Conservation (phyloP, 495 filamentous ascomycete species). For the Achaetomiella virescens region DNA sequence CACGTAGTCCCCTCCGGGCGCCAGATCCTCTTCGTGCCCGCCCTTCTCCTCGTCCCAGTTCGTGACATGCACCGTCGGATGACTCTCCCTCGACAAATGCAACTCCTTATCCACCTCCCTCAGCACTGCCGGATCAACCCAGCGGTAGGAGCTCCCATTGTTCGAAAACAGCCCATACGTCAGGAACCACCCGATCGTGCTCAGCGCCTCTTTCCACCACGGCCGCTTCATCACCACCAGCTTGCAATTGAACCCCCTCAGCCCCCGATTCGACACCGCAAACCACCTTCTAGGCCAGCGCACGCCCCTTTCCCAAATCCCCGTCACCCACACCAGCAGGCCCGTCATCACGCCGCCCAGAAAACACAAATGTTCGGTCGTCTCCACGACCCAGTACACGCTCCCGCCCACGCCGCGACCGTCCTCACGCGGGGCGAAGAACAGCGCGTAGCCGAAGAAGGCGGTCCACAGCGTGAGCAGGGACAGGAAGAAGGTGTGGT, state of each 20-base stretch:
- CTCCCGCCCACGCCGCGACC: constrained; percentile 83
- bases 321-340: constrained; percentile 83
- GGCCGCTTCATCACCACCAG: constrained; percentile 79
- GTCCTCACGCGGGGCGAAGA: constrained; percentile 84
- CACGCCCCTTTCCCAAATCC: constrained; percentile 90
- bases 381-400: constrained; percentile 92
- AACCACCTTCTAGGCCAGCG: constrained; percentile 93
- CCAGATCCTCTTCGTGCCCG: constrained; percentile 77
- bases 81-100: constrained; percentile 32
- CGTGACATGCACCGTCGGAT: constrained; percentile 38
- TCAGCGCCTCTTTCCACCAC: constrained; percentile 71
- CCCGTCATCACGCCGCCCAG: constrained; percentile 79
- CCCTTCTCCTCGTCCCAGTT: constrained; percentile 42
- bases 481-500: constrained; percentile 90
- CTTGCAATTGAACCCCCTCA: constrained; percentile 91
- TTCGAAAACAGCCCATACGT: constrained; percentile 66
- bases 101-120: constrained; percentile 47
- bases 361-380: constrained; percentile 78
- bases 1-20: constrained; percentile 82
- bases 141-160: constrained; percentile 59
- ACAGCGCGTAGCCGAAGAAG: constrained; percentile 81
- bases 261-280: constrained; percentile 76
- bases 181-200: constrained; percentile 65
- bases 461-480: constrained; percentile 71
- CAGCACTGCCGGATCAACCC: constrained; percentile 52